Base-by-base conservation (phyloP, 768 basidiomycete genomes). In the Pisolithus orientalis region DNA sequence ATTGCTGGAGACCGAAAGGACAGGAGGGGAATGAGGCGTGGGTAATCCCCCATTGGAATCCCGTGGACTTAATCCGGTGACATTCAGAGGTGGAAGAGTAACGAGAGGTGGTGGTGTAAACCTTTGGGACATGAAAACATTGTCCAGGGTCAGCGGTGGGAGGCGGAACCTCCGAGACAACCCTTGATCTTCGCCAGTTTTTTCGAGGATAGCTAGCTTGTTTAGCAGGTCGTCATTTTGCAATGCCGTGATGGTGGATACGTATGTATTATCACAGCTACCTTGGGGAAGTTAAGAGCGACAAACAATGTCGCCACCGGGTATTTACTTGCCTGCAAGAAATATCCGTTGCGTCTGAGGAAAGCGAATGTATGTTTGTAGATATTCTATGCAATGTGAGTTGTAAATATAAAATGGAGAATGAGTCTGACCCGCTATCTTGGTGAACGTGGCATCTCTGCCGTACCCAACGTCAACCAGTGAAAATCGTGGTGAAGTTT, bases 291-390 rank as follows among this genome's bases (percentile, higher is more conserved):
- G 40, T 62, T 45, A 60, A 24, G 32, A 24, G 21, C 4, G 39
- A 53, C 31, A 27, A 40, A 28, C 27, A 8, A 16, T 24, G 13
- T 45, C 43, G 28, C 40, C 5, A 28, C 37, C 45, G 50, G 2
- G 6, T 39, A 17, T 45, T 13, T 21, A 60, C 75, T 63, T 59
- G 84, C 87, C 85, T 50, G 80, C 83, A 64, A 90, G 78, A 68
- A 88, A 89, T 29, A 90, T 70, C 47, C 81, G 79, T 39, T 85
- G 69, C 7, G 86, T 89, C 62, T 90, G 87, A 9, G 87, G 84
- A 61, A 89, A 83, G 55, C 80, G 78, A 46, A 77, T 74, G 65
- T 79, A 88, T 13, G 83, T 84, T 64, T 84, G 77, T 44, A 90
- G 68, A 65, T 85, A 83, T 65, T 87, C 87, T 88, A 55, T 53